phyloP scores from a whole-genome alignment of 768 basidiomycete genomes.

The Suillus variegatus region DNA sequence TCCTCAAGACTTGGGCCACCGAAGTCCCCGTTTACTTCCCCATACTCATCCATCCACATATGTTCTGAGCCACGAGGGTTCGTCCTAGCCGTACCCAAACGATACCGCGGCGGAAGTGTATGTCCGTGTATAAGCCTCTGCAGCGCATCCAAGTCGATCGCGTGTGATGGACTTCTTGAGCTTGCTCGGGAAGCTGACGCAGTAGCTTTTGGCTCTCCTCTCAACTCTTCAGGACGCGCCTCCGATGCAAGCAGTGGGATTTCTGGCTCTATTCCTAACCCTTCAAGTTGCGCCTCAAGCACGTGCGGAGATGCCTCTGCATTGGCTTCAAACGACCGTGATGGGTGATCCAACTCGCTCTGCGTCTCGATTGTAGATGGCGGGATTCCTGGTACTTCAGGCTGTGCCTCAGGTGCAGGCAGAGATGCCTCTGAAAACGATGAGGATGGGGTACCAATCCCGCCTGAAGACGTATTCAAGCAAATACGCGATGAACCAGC shows the following conservation, averaged over 20 bases:
- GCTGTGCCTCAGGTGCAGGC: background rate
- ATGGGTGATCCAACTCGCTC: background rate
- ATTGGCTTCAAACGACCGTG: background rate
- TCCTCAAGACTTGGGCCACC: background rate
- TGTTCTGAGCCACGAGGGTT: background rate
- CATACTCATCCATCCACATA: background rate
- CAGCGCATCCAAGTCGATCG: background rate
- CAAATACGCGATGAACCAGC: background rate
- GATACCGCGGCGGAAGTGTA: background rate
- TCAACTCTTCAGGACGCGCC: background rate
- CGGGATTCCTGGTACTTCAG: background rate
- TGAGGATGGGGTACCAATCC: background rate
- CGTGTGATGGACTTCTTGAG: background rate
- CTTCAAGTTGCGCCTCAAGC: background rate
- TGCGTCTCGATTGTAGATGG: background rate
- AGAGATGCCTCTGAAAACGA: background rate
- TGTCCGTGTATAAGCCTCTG: background rate
- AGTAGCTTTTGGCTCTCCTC: background rate
- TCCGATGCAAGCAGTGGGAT: background rate
- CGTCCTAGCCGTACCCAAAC: background rate
- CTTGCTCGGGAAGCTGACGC: background rate
- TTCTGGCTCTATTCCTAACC: background rate
- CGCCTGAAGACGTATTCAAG: background rate
- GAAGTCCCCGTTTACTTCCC: background rate
- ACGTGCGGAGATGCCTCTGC: background rate